These are phyloP conservation scores for Begonia peltatifolia DNA, from an alignment of 306 rosid species.

Conservation along the genomic window DNA sequence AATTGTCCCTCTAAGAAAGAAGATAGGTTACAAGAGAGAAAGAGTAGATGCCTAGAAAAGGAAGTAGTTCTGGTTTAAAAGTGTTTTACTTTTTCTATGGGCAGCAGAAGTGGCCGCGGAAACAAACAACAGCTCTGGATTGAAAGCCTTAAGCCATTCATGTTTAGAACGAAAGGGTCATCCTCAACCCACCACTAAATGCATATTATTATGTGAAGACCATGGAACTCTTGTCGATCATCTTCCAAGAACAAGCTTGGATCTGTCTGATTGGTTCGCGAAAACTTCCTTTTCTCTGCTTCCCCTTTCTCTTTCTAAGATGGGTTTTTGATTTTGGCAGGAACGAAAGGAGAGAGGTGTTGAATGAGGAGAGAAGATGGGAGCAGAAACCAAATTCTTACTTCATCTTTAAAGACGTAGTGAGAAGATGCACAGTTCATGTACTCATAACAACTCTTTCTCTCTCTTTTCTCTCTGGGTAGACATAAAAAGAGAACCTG, in stretches of 20 bases:
- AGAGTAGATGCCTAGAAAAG: too few relatives aligned
- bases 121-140: neutral
- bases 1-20: neutral
- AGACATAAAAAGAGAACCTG: neutral
- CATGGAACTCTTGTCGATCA: neutral
- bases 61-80: too few relatives aligned
- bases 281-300: neutral
- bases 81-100: neutral
- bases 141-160: neutral
- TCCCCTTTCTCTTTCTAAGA: neutral
- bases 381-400: slow-evolving; percentile 31
- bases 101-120: neutral
- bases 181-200: neutral
- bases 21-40: neutral
- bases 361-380: slow-evolving; percentile 8
- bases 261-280: neutral
- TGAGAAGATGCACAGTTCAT: slow-evolving; percentile 20
- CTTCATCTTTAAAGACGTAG: slow-evolving; percentile 44
- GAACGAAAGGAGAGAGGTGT: slow-evolving; percentile 19
- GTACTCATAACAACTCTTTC: slow-evolving; percentile 16
- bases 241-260: neutral
- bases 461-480: slow-evolving; percentile 11
- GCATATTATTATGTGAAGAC: neutral
- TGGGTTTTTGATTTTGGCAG: slow-evolving; percentile 14
- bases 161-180: neutral